Evolutionary conservation across 2,329 filamentous ascomycete genomes (phyloP).

Genomic region (Sclerotinia trifoliorum): DNA sequence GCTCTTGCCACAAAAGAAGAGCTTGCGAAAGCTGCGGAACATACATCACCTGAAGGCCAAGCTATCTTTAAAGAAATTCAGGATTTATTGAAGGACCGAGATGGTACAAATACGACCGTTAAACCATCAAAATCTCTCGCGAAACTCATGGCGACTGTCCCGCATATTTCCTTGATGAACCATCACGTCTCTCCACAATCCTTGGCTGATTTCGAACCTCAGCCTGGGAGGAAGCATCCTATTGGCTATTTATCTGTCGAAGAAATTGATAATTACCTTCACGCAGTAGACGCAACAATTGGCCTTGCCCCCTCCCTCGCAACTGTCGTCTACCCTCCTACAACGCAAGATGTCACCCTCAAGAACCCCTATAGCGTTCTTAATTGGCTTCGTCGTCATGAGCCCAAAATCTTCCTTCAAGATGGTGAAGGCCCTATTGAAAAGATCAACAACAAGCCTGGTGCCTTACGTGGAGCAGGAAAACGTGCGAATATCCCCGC

Average conservation of each 20-base stretch:
- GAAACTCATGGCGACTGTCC: conserved; percentile 31
- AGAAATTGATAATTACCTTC: conserved; percentile 72
- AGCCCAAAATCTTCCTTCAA: conserved; percentile 81
- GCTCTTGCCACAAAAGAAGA: conserved; percentile 34
- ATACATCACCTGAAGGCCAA: conserved; percentile 34
- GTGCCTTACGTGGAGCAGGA: conserved; percentile 40
- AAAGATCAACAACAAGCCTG: conserved; percentile 45
- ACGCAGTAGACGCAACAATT: conserved; percentile 50
- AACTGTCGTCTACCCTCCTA: conserved; percentile 41
- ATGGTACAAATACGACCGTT: conserved; percentile 20
- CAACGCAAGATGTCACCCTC: conserved; percentile 53
- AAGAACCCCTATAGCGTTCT: conserved; percentile 89
- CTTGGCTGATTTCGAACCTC: conserved; percentile 41
- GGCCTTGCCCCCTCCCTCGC: conserved; percentile 35
- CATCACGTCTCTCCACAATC: conserved; percentile 39
- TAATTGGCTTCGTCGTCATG: conserved; percentile 88
- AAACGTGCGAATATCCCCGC: conserved; percentile 40
- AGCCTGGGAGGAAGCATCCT: conserved; percentile 53
- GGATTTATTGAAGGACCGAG: conserved; percentile 33
- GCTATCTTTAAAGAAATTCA: conserved; percentile 35
- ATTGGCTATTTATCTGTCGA: conserved; percentile 66
- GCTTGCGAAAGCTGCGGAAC: conserved; percentile 29
- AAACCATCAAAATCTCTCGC: conserved; percentile 37
- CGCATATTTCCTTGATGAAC: conserved; percentile 32
- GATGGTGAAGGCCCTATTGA: conserved; percentile 43